These are phyloP conservation scores for Tubosaeta sp. DNA, from an alignment of 768 basidiomycete genomes.

Conservation along the genomic window DNA sequence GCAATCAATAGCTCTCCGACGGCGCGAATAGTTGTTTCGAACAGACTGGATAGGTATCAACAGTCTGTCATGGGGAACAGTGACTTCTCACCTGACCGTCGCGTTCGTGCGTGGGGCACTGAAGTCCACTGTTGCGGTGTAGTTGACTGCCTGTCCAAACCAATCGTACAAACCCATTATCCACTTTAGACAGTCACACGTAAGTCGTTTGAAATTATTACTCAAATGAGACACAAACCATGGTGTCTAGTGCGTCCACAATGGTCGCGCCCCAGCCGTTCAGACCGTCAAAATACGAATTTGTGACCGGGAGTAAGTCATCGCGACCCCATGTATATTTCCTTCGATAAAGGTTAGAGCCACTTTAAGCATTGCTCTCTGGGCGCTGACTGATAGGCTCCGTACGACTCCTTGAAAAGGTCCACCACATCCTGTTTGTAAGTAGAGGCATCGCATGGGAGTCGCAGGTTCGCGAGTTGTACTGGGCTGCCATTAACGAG, in stretches of 20 bases:
- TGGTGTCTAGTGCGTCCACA: constrained; percentile 56
- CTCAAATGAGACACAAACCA: constrained; percentile 37
- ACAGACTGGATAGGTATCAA: constrained; percentile 33
- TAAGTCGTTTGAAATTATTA: neutral
- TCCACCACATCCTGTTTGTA: constrained; percentile 41
- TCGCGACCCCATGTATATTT: constrained; percentile 58
- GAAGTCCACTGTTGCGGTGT: constrained; percentile 53
- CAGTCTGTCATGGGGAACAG: neutral
- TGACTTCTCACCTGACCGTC: constrained; percentile 39
- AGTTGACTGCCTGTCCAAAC: constrained; percentile 53
- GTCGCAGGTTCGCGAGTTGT: constrained; percentile 39
- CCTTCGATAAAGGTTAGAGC: constrained; percentile 29
- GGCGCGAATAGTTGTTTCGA: constrained; percentile 76
- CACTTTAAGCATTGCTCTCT: neutral
- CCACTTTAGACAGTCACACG: constrained; percentile 30
- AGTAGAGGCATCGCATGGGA: constrained; percentile 38
- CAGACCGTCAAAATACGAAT: constrained; percentile 35
- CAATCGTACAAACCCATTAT: constrained; percentile 52
- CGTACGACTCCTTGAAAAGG: constrained; percentile 51
- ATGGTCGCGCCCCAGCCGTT: constrained; percentile 58
- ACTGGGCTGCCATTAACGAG: constrained; percentile 27
- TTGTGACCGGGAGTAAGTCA: constrained; percentile 47
- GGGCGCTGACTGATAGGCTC: constrained; percentile 47
- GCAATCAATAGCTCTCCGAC: constrained; percentile 64
- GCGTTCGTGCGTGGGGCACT: constrained; percentile 37